phyloP scores from a whole-genome alignment of 163 green algal species.

The Scenedesmus sp. region DNA sequence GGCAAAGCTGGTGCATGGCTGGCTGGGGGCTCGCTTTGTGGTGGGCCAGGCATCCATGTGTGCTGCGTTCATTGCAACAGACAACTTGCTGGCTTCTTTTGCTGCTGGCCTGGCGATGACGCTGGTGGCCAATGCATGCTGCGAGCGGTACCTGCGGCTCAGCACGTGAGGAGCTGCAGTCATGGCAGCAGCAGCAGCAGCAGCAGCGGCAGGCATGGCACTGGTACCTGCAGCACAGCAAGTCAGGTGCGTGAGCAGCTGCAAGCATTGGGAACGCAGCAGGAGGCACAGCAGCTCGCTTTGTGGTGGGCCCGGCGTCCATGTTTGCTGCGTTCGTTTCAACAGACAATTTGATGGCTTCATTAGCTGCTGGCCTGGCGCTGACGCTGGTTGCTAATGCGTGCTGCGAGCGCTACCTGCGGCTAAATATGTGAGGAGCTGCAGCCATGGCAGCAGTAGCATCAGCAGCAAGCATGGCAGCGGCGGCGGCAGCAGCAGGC shows the following conservation, averaged over 20 bases:
- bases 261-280: too few relatives aligned
- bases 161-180: not conserved
- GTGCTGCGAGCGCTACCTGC: slow-evolving; percentile 29
- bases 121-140: slow-evolving; percentile 10
- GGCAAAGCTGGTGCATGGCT: slow-evolving; percentile 14
- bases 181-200: not conserved
- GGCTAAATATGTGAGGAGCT: too few relatives aligned
- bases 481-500: too few relatives aligned
- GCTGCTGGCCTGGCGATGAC: slow-evolving; percentile 28
- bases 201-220: not conserved
- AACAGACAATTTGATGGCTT: slow-evolving; percentile 30
- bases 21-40: slow-evolving; percentile 32
- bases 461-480: not conserved
- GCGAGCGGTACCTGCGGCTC: slow-evolving; percentile 25
- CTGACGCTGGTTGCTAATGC: not conserved
- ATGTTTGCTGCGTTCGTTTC: slow-evolving; percentile 41
- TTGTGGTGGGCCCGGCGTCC: slow-evolving; percentile 23
- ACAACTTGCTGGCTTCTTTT: slow-evolving; percentile 35
- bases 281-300: not conserved
- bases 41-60: slow-evolving; percentile 24
- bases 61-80: slow-evolving; percentile 32
- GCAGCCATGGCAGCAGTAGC: not conserved
- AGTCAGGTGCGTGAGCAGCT: too few relatives aligned
- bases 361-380: slow-evolving; percentile 30
- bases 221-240: too few relatives aligned